phyloP scores from a whole-genome alignment of 2,329 filamentous ascomycete genomes.

The Fusarium neocosmosporiellum region DNA sequence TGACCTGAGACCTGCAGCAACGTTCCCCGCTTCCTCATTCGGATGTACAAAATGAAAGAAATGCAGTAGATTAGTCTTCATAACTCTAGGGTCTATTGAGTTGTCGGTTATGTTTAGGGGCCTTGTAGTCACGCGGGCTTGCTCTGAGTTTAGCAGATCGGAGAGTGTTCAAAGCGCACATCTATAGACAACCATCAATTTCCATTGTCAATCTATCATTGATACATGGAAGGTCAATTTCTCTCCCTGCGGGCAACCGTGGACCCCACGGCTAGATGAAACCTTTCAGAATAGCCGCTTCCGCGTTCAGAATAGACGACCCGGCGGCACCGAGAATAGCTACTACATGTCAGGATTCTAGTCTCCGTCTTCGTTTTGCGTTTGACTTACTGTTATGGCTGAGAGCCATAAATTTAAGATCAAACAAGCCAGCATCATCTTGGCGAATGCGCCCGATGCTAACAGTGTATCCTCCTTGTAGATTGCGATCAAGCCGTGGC shows the following conservation, averaged over 20 bases:
- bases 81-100: background rate
- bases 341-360: conserved; percentile 40
- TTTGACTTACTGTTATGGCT: conserved; percentile 77
- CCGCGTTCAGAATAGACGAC: conserved; percentile 93
- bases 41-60: background rate
- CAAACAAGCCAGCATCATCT: conserved; percentile 91
- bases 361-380: background rate
- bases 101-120: background rate
- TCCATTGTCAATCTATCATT: background rate
- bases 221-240: background rate
- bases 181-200: background rate
- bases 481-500: conserved; percentile 87
- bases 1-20: background rate
- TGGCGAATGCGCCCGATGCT: conserved; percentile 88
- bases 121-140: background rate
- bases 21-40: background rate
- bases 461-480: conserved; percentile 87
- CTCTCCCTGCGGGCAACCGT: background rate
- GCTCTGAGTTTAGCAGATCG: background rate
- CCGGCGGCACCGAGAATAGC: conserved; percentile 95
- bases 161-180: background rate
- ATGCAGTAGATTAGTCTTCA: too few relatives aligned
- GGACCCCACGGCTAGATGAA: conserved; percentile 65
- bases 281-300: conserved; percentile 91
- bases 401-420: conserved; percentile 93